Conservation (phyloP, 116 monocot species). For the Dioscorea cayenensis region DNA sequence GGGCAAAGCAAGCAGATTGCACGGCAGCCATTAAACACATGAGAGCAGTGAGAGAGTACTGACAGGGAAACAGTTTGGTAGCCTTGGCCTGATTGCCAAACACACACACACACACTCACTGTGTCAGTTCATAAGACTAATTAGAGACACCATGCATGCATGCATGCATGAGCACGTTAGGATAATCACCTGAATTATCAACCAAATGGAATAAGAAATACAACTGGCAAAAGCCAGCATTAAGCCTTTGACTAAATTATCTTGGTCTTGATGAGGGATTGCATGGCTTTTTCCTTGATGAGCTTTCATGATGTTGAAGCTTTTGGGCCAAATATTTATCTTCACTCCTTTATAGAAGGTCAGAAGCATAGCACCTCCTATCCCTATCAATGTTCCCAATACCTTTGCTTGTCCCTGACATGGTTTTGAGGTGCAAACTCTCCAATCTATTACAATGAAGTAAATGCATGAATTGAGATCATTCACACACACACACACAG, state of each 20-base stretch:
- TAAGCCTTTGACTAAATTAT: background rate
- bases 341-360: conserved; percentile 36
- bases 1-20: conserved; percentile 15
- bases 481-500: too few relatives aligned
- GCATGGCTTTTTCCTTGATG: background rate
- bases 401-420: conserved; percentile 27
- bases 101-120: background rate
- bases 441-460: conserved; percentile 19
- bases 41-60: conserved; percentile 33
- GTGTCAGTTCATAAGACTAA: background rate
- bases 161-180: background rate
- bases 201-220: conserved; percentile 1
- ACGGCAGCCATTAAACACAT: conserved; percentile 31
- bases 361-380: conserved; percentile 42
- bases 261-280: background rate
- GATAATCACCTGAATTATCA: conserved; percentile 5
- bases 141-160: conserved; percentile 12
- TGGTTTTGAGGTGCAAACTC: conserved; percentile 7
- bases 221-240: background rate
- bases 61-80: conserved; percentile 27
- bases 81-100: conserved; percentile 25
- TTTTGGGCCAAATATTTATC: conserved; percentile 16
- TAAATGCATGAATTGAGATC: background rate
- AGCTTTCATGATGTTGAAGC: conserved; percentile 10
- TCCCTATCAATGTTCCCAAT: conserved; percentile 22